A percentile compares a stretch with the other conserved stretches of the same genome.
phyloP scores from a whole-genome alignment of 176 grass and related monocot genomes.

The Triticum monococcum region DNA sequence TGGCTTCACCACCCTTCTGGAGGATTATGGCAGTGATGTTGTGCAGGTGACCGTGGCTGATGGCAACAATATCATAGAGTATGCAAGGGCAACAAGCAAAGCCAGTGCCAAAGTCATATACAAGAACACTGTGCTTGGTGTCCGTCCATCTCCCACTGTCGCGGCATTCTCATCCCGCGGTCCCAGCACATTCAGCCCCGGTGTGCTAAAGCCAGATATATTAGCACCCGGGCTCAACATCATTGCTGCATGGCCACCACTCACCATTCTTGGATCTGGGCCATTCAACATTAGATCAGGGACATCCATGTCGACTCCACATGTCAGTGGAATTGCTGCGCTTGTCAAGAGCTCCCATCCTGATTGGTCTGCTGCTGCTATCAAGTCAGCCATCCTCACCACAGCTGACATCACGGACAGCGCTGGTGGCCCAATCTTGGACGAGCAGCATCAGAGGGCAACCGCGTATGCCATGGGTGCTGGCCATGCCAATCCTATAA shows the following conservation, averaged over 20 bases:
- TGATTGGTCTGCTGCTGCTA: neutral
- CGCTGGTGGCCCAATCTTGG: neutral
- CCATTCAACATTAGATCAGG: neutral
- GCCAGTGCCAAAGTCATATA: neutral
- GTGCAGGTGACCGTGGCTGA: neutral
- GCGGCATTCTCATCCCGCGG: conserved; percentile 6
- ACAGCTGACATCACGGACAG: neutral
- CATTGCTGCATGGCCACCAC: neutral
- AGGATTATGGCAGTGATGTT: conserved; percentile 1
- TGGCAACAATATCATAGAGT: neutral
- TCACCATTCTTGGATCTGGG: neutral
- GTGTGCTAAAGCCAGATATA: neutral
- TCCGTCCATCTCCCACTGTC: neutral
- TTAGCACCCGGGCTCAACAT: conserved; percentile 8
- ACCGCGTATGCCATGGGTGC: conserved; percentile 1
- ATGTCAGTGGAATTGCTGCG: neutral
- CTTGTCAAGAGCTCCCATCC: conserved; percentile 3
- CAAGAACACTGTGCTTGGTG: neutral
- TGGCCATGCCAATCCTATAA: conserved; percentile 5
- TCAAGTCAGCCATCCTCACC: neutral
- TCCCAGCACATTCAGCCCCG: neutral
- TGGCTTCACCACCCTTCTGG: neutral
- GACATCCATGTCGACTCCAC: neutral
- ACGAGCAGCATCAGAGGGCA: conserved; percentile 7
- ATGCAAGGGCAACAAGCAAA: neutral